A percentile compares a stretch with the other conserved stretches of the same genome.
Conservation (phyloP, 75 land plant genomes). For the Selaginella tamariscina region DNA sequence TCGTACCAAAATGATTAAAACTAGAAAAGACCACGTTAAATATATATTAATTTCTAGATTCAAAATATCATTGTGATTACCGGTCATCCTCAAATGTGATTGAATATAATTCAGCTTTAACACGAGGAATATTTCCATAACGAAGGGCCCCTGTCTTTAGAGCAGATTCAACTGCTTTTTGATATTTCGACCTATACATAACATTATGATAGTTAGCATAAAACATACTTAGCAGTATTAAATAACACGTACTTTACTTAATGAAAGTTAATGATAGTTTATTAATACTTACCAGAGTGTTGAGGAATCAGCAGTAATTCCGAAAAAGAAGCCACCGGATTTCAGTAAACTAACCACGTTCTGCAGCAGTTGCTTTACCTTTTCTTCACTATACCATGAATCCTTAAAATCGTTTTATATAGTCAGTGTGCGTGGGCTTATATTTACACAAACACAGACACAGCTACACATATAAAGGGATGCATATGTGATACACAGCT, state of each 20-base stretch:
- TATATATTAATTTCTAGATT: too few relatives aligned
- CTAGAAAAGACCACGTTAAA: slow-evolving; percentile 37
- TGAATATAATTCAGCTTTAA: slow-evolving; percentile 62
- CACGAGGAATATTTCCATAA: slow-evolving; percentile 59
- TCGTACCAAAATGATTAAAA: slow-evolving; percentile 87
- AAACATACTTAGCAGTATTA: not conserved
- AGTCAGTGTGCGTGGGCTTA: too few relatives aligned
- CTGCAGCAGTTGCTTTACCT: slow-evolving; percentile 51
- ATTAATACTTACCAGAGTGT: slow-evolving; percentile 71
- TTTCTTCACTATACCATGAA: slow-evolving; percentile 69
- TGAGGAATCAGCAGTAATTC: slow-evolving; percentile 94
- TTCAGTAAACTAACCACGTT: slow-evolving; percentile 72
- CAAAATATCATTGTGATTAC: slow-evolving; percentile 22
- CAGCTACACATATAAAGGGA: not conserved
- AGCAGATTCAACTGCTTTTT: slow-evolving; percentile 90
- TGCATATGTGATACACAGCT: too few relatives aligned
- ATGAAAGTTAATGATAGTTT: not conserved
- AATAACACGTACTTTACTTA: not conserved
- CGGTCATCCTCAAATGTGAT: slow-evolving; percentile 97
- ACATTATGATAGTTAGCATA: not conserved
- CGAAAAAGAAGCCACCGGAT: slow-evolving; percentile 94
- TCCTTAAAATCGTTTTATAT: too few relatives aligned
- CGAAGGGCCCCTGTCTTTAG: slow-evolving; percentile 48
- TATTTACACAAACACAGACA: not conserved
- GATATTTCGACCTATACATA: slow-evolving; percentile 75